These are phyloP conservation scores for Protomyces inundatus DNA, from an alignment of 1,139 yeast genomes.

Conservation along the genomic window DNA sequence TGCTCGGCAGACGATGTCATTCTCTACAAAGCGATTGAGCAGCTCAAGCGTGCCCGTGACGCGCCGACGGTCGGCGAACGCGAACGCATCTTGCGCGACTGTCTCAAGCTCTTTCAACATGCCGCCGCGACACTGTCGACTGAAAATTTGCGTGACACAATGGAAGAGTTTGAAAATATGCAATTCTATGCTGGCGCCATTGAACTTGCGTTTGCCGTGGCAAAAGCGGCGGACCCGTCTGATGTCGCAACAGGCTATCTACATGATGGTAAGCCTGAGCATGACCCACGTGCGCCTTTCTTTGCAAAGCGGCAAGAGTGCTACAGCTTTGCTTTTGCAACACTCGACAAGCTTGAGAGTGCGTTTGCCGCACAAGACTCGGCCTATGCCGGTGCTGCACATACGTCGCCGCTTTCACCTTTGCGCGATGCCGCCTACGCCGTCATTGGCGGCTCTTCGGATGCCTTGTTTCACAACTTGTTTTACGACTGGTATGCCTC, in stretches of 20 bases:
- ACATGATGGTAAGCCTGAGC: slow-evolving; percentile 47
- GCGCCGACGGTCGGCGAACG: slow-evolving; percentile 54
- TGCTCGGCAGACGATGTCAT: slow-evolving; percentile 92
- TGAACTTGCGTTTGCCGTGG: slow-evolving; percentile 71
- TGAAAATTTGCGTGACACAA: slow-evolving; percentile 77
- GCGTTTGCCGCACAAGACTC: slow-evolving; percentile 47
- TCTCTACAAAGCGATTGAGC: slow-evolving; percentile 90
- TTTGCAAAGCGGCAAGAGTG: slow-evolving; percentile 53
- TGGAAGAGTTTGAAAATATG: slow-evolving; percentile 68
- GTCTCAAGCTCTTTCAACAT: slow-evolving; percentile 69
- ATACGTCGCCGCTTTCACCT: slow-evolving; percentile 44
- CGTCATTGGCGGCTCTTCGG: slow-evolving; percentile 67
- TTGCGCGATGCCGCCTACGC: slow-evolving; percentile 68
- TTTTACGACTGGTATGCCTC: slow-evolving; percentile 88
- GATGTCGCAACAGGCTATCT: slow-evolving; percentile 53
- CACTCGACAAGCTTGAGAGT: slow-evolving; percentile 64
- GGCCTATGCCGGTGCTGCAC: slow-evolving; percentile 27
- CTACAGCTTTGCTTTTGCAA: slow-evolving; percentile 67
- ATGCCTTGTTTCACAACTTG: slow-evolving; percentile 80
- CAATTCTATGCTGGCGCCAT: slow-evolving; percentile 82
- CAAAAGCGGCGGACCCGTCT: slow-evolving; percentile 60
- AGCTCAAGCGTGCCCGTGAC: slow-evolving; percentile 70
- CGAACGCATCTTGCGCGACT: slow-evolving; percentile 66
- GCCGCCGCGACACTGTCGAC: slow-evolving; percentile 72
- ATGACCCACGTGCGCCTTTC: slow-evolving; percentile 46